phyloP scores from a whole-genome alignment of 140 eudicot genomes.

The Senecio squalidus region DNA sequence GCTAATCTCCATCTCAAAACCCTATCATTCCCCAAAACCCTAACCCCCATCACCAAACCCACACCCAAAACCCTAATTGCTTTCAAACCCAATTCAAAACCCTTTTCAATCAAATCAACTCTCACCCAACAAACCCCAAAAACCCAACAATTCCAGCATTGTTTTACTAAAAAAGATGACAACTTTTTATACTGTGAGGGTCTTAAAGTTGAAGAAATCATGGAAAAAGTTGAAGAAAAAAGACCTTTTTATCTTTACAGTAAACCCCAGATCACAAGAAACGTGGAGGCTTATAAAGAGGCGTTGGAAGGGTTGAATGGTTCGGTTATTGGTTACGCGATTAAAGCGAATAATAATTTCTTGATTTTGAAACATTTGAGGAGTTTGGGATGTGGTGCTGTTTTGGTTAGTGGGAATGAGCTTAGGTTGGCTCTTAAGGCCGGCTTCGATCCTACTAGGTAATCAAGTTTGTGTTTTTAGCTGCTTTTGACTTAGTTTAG shows the following conservation, averaged over 20 bases:
- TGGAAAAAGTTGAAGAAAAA: conserved; percentile 75
- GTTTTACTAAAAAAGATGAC: conserved; percentile 76
- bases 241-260: conserved; percentile 92
- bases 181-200: conserved; percentile 76
- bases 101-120: conserved; percentile 40
- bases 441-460: conserved; percentile 97
- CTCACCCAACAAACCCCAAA: conserved; percentile 34
- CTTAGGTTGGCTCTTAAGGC: conserved; percentile 75
- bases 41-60: conserved; percentile 24
- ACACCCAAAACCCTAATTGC: conserved; percentile 30
- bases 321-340: conserved; percentile 87
- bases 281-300: conserved; percentile 81
- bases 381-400: conserved; percentile 93
- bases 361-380: conserved; percentile 89
- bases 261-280: conserved; percentile 89
- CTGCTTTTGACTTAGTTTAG: not conserved
- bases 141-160: conserved; percentile 56
- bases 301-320: conserved; percentile 76
- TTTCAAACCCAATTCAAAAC: conserved; percentile 43
- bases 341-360: conserved; percentile 86
- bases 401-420: conserved; percentile 97
- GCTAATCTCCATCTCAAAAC: conserved; percentile 50
- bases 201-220: conserved; percentile 64
- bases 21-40: conserved; percentile 35
- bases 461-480: not conserved